Percentiles rank a stretch among this genome's conserved stretches.
phyloP scores from a whole-genome alignment of 768 basidiomycete species.

The Flagelloscypha sp. region DNA sequence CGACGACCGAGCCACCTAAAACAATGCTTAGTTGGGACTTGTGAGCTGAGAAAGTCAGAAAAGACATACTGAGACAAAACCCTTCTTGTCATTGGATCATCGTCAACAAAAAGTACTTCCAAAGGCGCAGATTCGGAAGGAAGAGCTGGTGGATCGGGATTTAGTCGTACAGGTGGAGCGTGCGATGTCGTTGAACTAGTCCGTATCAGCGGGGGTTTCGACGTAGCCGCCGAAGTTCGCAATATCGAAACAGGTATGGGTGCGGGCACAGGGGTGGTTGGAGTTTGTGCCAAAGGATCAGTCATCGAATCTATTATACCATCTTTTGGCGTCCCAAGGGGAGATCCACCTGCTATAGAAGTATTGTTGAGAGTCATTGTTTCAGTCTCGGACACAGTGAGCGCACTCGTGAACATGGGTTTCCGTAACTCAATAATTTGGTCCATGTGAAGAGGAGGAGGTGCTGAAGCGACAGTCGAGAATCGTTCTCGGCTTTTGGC shows the following conservation, averaged over 20 bases:
- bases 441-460: no score
- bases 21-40: no score
- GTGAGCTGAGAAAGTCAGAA: neutral
- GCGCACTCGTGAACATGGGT: slow-evolving; percentile 1
- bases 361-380: neutral
- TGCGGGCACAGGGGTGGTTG: slow-evolving; percentile 1
- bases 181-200: slow-evolving; percentile 4
- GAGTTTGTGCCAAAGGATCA: no score
- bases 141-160: no score
- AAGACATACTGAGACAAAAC: slow-evolving; percentile 6
- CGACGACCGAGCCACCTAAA: no score
- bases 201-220: slow-evolving; percentile 6
- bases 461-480: no score
- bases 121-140: slow-evolving; percentile 11
- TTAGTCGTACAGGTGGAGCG: neutral
- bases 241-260: neutral
- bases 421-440: slow-evolving; percentile 1
- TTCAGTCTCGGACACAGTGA: neutral
- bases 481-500: no score
- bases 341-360: neutral
- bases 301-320: no score
- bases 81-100: slow-evolving; percentile 27
- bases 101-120: slow-evolving; percentile 23
- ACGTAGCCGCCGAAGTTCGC: neutral
- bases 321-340: no score